Percentiles rank a stretch among this genome's conserved stretches.
Evolutionary conservation across 2,329 filamentous ascomycete genomes (phyloP).

Genomic region (Amphichorda felina): DNA sequence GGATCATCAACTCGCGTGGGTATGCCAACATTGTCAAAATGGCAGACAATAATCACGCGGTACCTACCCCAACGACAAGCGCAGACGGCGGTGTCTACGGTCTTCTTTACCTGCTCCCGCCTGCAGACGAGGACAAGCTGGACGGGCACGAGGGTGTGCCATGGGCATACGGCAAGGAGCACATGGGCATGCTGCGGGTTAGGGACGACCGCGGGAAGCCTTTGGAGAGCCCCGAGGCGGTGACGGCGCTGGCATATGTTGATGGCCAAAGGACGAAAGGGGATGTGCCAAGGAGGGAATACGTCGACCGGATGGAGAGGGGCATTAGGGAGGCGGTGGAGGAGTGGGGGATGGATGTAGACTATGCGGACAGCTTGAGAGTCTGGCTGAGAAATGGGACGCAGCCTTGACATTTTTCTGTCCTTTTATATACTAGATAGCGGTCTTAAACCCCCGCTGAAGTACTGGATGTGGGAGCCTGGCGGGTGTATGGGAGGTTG

Average conservation of each 20-base stretch:
- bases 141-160: constrained; percentile 54
- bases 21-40: constrained; percentile 54
- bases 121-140: constrained; percentile 35
- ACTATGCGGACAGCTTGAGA: constrained; percentile 38
- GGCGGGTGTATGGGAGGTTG: too few relatives aligned
- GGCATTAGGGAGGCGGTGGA: constrained; percentile 46
- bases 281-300: constrained; percentile 39
- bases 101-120: constrained; percentile 39
- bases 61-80: background rate
- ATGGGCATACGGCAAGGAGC: constrained; percentile 42
- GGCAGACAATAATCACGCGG: background rate
- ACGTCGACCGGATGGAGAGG: constrained; percentile 50
- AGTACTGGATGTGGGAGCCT: too few relatives aligned
- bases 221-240: constrained; percentile 8
- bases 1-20: constrained; percentile 55
- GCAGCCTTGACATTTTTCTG: too few relatives aligned
- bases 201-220: constrained; percentile 9
- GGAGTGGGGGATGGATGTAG: constrained; percentile 38
- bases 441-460: too few relatives aligned
- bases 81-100: constrained; percentile 35
- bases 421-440: too few relatives aligned
- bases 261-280: constrained; percentile 29
- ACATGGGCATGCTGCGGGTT: constrained; percentile 19
- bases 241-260: constrained; percentile 46
- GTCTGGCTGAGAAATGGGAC: constrained; percentile 1